Evolutionary conservation across 176 grass and related monocot genomes (phyloP).

Genomic region (Aegilops sharonensis): DNA sequence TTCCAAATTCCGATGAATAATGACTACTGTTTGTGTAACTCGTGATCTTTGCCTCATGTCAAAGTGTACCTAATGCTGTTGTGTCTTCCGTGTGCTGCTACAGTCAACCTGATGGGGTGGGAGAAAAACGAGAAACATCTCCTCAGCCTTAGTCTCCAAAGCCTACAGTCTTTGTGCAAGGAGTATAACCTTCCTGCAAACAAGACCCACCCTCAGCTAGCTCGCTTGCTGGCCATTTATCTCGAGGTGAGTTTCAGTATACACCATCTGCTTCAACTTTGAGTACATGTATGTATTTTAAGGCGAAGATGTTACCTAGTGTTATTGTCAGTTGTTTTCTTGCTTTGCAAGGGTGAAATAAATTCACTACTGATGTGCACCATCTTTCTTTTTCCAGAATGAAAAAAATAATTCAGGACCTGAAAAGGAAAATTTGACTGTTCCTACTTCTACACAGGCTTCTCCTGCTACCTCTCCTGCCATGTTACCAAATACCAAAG

Average conservation of each 20-base stretch:
- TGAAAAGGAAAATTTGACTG: constrained; percentile 29
- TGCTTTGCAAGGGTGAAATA: neutral
- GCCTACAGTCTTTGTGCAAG: constrained; percentile 83
- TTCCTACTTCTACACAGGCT: constrained; percentile 31
- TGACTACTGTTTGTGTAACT: neutral
- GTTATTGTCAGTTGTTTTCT: neutral
- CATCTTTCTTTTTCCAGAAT: constrained; percentile 26
- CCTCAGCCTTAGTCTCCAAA: constrained; percentile 56
- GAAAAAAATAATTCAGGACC: constrained; percentile 31
- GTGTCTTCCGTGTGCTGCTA: neutral
- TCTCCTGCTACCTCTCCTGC: constrained; percentile 22
- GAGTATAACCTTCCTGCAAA: constrained; percentile 67
- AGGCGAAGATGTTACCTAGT: neutral
- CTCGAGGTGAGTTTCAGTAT: constrained; percentile 52
- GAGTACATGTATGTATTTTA: neutral
- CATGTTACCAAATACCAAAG: constrained; percentile 33
- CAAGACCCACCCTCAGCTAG: constrained; percentile 63
- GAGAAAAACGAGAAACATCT: constrained; percentile 54
- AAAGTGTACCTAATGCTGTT: neutral
- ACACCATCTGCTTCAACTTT: neutral
- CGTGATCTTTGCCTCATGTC: neutral
- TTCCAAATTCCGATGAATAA: neutral
- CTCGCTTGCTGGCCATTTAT: constrained; percentile 47
- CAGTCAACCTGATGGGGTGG: constrained; percentile 50
- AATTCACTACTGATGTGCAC: neutral